Evolutionary conservation across 2,329 filamentous ascomycete species (phyloP).

Genomic region (Trichoderma koningii): DNA sequence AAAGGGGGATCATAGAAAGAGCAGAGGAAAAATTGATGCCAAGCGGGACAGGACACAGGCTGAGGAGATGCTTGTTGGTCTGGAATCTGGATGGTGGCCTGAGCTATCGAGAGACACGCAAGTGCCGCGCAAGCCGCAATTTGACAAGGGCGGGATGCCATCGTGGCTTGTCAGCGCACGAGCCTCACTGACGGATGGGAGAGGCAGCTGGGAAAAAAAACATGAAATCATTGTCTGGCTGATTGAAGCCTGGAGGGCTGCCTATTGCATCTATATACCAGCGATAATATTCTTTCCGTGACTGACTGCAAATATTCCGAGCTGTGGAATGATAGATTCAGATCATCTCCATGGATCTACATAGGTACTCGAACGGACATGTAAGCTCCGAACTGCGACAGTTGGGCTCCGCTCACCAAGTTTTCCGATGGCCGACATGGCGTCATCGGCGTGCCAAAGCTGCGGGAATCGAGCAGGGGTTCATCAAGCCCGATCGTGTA

Average conservation of each 20-base stretch:
- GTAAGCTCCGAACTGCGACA: constrained; percentile 4
- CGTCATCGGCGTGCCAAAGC: constrained; percentile 5
- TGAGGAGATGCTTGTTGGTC: not conserved
- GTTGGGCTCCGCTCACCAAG: not conserved
- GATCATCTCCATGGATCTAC: not conserved
- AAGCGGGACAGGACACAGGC: not conserved
- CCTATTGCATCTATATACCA: no score
- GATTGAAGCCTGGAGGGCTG: not conserved
- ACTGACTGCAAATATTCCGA: no score
- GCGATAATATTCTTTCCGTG: no score
- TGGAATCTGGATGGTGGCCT: not conserved
- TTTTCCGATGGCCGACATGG: constrained; percentile 14
- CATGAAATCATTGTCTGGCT: no score
- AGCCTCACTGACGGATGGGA: no score
- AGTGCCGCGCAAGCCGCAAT: constrained; percentile 15
- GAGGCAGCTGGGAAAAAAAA: no score
- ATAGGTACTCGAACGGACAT: no score
- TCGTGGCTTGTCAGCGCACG: not conserved
- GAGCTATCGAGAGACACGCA: constrained; percentile 2
- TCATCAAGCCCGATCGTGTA: no score
- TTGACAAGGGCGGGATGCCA: not conserved
- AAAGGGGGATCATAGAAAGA: not conserved
- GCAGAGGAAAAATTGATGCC: not conserved
- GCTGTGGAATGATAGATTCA: no score
- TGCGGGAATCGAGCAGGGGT: not conserved